Evolutionary conservation across 345 rosid genomes (phyloP), one percentile per base, ranked within the genome.

Genomic region (Isatis tinctoria): DNA sequence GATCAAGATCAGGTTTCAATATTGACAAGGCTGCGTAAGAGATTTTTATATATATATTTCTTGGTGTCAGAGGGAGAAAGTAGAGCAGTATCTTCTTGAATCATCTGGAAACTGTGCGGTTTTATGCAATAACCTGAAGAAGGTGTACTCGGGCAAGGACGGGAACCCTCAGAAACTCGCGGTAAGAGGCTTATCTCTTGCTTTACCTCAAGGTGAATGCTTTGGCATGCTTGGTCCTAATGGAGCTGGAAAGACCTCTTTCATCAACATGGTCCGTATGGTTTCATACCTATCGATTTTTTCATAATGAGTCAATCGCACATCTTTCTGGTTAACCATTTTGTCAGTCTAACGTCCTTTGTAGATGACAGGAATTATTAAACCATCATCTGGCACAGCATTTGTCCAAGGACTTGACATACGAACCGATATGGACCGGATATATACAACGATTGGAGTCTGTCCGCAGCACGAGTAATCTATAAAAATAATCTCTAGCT

Each of bases 211-310:
- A 58, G 98, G 96, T 71, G 97, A 95, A 81, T 95, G 99, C 80
- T 92, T 95, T 59, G 99, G 99, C 45, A 84, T 95, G 87, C 96
- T 95, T 67, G 98, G 99, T 74, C 99, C 99, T 12, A 95, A 95
- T 74, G 99, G 97, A 64, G 98, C 99, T 22, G 98, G 99, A 53
- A 95, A 95, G 78, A 92, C 99, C 35, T 92, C 98, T 65, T 90
- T 95, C 71, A 90, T 95, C 68, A 90, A 83, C 58, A 95, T 95
- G 98, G 99, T 92, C 36, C 10, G 61, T 30, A 8, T 7, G 20
- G 16, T 27, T 27, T 54, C 18, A 54, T 14, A 39, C 8, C 26
- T 39, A 12, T 39, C 22, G 27, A 43, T 57, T 51, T 1, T 35
- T 8, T 9, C 10, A 4, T 36, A 16, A 12, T 3, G 40, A 48